phyloP scores from a whole-genome alignment of 1,284 basidiomycete genomes.

The Malassezia furfur region DNA sequence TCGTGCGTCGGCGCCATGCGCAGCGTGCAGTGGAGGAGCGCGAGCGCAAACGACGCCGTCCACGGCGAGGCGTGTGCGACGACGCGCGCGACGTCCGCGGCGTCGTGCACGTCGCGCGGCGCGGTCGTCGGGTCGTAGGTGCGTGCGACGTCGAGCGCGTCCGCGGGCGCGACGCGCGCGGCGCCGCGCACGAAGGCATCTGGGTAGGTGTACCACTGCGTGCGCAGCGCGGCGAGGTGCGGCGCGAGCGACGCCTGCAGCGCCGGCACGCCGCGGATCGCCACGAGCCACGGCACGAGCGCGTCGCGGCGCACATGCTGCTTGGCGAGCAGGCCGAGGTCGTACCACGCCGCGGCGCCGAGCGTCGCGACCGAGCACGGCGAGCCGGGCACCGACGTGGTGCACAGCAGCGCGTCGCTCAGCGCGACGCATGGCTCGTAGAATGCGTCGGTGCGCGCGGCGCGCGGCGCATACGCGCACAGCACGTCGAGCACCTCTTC shows the following conservation, averaged over 20 bases:
- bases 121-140: too few relatives aligned
- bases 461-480: conserved; percentile 1
- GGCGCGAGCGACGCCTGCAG: not conserved
- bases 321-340: not conserved
- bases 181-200: conserved; percentile 1
- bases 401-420: conserved; percentile 2
- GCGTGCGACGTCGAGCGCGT: not conserved
- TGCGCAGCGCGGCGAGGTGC: not conserved
- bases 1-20: not conserved
- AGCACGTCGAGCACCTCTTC: conserved; percentile 3
- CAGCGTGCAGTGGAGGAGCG: not conserved
- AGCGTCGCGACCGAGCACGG: not conserved
- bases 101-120: not conserved
- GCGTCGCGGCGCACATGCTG: not conserved
- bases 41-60: not conserved
- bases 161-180: not conserved
- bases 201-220: conserved; percentile 5
- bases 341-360: conserved; percentile 8
- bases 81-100: not conserved
- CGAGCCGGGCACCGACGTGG: not conserved
- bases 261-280: not conserved
- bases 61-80: not conserved
- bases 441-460: not conserved
- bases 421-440: conserved; percentile 3
- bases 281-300: conserved; percentile 8